Evolutionary conservation across 306 rosid species (phyloP).

Genomic region (Castanea crenata): DNA sequence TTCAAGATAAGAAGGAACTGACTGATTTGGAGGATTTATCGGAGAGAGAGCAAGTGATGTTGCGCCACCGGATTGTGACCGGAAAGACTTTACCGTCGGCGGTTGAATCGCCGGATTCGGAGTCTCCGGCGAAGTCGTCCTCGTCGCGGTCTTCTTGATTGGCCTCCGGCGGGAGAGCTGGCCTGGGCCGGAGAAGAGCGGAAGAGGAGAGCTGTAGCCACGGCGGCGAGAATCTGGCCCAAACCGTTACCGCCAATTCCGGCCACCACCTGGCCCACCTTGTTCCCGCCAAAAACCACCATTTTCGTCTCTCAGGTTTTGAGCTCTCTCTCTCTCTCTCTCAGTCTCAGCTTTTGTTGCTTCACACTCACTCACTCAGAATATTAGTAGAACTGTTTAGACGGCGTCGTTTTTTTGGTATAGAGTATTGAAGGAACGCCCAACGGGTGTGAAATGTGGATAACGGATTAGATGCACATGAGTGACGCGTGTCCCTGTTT

Average conservation of each 20-base stretch:
- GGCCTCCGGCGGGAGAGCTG: constrained; percentile 51
- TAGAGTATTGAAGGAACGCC: not conserved
- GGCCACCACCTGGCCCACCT: too few relatives aligned
- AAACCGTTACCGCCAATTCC: constrained; percentile 32
- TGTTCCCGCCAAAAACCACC: too few relatives aligned
- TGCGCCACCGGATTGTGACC: constrained; percentile 77
- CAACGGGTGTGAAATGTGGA: not conserved
- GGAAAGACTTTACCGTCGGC: constrained; percentile 46
- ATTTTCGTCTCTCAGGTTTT: too few relatives aligned
- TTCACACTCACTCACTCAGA: not conserved
- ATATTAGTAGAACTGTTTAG: too few relatives aligned
- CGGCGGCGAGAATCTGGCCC: constrained; percentile 66
- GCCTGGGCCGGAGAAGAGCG: constrained; percentile 75
- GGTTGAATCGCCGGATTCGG: constrained; percentile 20
- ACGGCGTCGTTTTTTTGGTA: constrained; percentile 9
- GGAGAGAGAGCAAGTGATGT: constrained; percentile 65
- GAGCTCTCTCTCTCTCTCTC: too few relatives aligned
- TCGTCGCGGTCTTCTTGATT: constrained; percentile 29
- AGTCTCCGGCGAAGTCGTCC: constrained; percentile 12
- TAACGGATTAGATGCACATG: not conserved
- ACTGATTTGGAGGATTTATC: constrained; percentile 64
- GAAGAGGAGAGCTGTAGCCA: constrained; percentile 61
- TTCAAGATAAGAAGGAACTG: constrained; percentile 22
- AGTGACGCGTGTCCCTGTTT: constrained; percentile 53
- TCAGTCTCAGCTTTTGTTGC: not conserved